phyloP scores from a whole-genome alignment of 768 basidiomycete genomes.

The Tulasnella sp. region DNA sequence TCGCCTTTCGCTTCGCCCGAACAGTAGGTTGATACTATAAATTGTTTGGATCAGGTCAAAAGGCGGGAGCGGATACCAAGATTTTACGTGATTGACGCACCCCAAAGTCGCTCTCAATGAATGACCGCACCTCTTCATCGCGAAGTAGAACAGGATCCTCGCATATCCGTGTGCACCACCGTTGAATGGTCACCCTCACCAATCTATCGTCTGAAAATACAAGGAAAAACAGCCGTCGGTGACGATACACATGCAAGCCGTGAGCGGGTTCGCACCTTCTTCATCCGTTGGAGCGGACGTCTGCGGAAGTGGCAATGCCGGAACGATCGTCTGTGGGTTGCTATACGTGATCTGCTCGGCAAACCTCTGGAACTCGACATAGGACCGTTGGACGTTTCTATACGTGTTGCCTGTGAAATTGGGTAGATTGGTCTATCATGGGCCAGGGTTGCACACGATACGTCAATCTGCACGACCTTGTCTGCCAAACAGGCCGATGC shows the following conservation, averaged over 20 bases:
- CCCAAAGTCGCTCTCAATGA: constrained; percentile 96
- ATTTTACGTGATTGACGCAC: constrained; percentile 29
- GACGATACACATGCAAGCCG: neutral
- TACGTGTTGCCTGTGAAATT: constrained; percentile 84
- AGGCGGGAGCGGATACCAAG: neutral
- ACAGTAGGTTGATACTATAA: constrained; percentile 63
- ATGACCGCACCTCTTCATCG: constrained; percentile 89
- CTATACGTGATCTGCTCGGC: constrained; percentile 79
- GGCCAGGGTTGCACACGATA: too few relatives aligned
- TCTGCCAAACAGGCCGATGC: constrained; percentile 1
- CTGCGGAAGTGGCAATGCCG: constrained; percentile 89
- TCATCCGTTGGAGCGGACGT: constrained; percentile 96
- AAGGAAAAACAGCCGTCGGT: neutral
- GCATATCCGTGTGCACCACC: constrained; percentile 87
- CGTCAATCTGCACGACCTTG: neutral
- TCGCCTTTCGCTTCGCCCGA: constrained; percentile 55
- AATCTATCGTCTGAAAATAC: constrained; percentile 63
- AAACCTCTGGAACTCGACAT: constrained; percentile 88
- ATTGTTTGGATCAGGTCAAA: neutral
- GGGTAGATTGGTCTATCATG: constrained; percentile 71
- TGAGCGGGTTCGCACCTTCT: constrained; percentile 39
- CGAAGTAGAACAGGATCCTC: constrained; percentile 78
- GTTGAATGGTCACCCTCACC: constrained; percentile 86
- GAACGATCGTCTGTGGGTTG: constrained; percentile 93
- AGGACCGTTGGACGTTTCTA: constrained; percentile 89